These are phyloP conservation scores for Fusarium sp. DNA, from an alignment of 2,329 filamentous ascomycete species.

Conservation along the genomic window DNA sequence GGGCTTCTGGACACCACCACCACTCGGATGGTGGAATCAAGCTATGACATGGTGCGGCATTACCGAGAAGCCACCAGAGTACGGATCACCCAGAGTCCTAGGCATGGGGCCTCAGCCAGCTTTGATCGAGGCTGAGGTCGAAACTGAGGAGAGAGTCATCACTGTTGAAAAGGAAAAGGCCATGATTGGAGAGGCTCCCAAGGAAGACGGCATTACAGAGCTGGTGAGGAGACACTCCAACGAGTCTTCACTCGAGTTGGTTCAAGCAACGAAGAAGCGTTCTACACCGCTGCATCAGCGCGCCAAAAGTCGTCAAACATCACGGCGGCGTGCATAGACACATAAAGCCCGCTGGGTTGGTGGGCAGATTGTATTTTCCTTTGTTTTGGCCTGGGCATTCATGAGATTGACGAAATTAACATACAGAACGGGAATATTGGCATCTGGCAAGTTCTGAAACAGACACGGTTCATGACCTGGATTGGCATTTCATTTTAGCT, in stretches of 20 bases:
- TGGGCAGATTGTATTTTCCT: background rate
- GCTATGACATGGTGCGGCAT: constrained; percentile 44
- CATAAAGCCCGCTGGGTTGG: background rate
- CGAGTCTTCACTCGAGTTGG: constrained; percentile 12
- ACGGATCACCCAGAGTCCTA: constrained; percentile 41
- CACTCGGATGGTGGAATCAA: constrained; percentile 43
- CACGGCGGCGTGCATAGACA: background rate
- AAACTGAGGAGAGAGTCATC: constrained; percentile 10
- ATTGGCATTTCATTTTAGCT: background rate
- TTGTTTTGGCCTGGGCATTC: background rate
- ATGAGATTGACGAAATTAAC: background rate
- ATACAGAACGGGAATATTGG: background rate
- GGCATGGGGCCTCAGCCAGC: constrained; percentile 30
- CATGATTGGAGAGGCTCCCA: constrained; percentile 4
- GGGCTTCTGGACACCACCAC: constrained; percentile 49
- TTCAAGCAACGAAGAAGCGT: constrained; percentile 13
- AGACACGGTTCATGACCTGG: background rate
- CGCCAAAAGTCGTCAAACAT: constrained; percentile 8
- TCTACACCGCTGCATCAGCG: constrained; percentile 25
- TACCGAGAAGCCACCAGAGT: constrained; percentile 30
- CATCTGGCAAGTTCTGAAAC: background rate
- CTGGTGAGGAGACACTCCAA: constrained; percentile 15
- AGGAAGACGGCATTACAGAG: constrained; percentile 7
- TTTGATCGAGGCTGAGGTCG: constrained; percentile 22
- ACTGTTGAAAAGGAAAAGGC: constrained; percentile 20